Evolutionary conservation across 2,329 filamentous ascomycete genomes (phyloP).

Genomic region (Rhynchosporium agropyri): DNA sequence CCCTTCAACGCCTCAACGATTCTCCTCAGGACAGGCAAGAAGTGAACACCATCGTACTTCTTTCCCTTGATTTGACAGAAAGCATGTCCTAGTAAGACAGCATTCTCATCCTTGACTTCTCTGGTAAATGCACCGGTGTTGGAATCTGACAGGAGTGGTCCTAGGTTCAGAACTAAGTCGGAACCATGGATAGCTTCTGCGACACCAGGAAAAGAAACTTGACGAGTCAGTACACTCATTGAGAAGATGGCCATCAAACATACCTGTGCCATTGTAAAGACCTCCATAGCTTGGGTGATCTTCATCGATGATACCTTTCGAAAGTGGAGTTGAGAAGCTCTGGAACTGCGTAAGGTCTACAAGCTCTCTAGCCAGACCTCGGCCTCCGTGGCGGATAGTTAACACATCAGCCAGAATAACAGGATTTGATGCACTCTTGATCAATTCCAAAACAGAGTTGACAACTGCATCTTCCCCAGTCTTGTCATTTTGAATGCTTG

Average conservation of each 20-base stretch:
- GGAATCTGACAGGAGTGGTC: slow-evolving; percentile 50
- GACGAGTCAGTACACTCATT: not conserved
- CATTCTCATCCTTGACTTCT: slow-evolving; percentile 41
- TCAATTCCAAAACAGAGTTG: slow-evolving; percentile 45
- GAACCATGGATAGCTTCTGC: slow-evolving; percentile 46
- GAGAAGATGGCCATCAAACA: slow-evolving; percentile 21
- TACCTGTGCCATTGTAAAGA: slow-evolving; percentile 50
- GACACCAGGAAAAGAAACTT: slow-evolving; percentile 37
- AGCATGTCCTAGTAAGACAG: slow-evolving; percentile 31
- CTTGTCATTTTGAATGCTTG: slow-evolving; percentile 32
- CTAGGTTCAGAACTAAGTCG: slow-evolving; percentile 52
- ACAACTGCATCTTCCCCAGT: slow-evolving; percentile 40
- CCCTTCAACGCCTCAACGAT: slow-evolving; percentile 50
- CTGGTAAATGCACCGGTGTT: slow-evolving; percentile 49
- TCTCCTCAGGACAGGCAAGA: slow-evolving; percentile 75
- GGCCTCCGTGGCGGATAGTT: slow-evolving; percentile 37
- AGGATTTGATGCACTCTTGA: slow-evolving; percentile 51
- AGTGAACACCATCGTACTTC: slow-evolving; percentile 48
- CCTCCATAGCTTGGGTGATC: slow-evolving; percentile 51
- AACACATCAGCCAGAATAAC: slow-evolving; percentile 57
- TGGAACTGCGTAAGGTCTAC: slow-evolving; percentile 50
- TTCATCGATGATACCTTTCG: slow-evolving; percentile 55
- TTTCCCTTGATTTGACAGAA: slow-evolving; percentile 35
- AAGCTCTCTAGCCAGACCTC: slow-evolving; percentile 43
- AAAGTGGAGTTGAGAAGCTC: slow-evolving; percentile 51